phyloP scores from a whole-genome alignment of 2,329 filamentous ascomycete species.

The Arthroderma uncinatum region DNA sequence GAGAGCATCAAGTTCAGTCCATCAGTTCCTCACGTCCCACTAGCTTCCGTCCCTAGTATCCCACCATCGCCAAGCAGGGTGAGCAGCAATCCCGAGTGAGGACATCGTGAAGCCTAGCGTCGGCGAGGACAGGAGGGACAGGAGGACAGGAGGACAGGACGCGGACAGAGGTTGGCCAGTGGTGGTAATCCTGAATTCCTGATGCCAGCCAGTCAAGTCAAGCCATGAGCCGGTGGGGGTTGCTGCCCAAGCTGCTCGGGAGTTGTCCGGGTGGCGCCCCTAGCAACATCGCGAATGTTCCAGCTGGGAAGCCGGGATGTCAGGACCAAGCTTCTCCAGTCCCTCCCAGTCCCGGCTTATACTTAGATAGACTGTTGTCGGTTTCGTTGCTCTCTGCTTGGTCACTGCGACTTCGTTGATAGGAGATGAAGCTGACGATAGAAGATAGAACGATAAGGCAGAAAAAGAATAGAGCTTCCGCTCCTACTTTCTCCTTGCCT shows the following conservation, averaged over 20 bases:
- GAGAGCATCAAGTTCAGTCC: too few species aligned
- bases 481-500: neutral
- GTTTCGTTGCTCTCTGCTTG: neutral
- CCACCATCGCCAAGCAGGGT: neutral
- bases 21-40: neutral
- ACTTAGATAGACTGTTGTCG: too few species aligned
- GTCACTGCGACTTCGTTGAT: neutral
- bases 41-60: neutral
- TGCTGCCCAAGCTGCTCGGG: constrained; percentile 4
- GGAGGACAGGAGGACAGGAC: neutral
- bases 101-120: neutral
- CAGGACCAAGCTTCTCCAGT: neutral
- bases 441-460: too few species aligned
- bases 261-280: constrained; percentile 6
- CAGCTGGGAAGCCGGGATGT: neutral
- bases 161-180: too few species aligned
- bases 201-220: neutral
- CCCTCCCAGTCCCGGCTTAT: neutral
- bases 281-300: neutral
- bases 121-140: constrained; percentile 1
- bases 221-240: neutral
- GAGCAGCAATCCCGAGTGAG: neutral
- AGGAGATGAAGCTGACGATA: too few species aligned
- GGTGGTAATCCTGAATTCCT: neutral
- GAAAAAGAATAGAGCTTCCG: too few species aligned